Percentiles rank a stretch among this genome's conserved stretches.
Conservation (phyloP, 2,329 filamentous ascomycete species). For the Fusarium odoratissimum region DNA sequence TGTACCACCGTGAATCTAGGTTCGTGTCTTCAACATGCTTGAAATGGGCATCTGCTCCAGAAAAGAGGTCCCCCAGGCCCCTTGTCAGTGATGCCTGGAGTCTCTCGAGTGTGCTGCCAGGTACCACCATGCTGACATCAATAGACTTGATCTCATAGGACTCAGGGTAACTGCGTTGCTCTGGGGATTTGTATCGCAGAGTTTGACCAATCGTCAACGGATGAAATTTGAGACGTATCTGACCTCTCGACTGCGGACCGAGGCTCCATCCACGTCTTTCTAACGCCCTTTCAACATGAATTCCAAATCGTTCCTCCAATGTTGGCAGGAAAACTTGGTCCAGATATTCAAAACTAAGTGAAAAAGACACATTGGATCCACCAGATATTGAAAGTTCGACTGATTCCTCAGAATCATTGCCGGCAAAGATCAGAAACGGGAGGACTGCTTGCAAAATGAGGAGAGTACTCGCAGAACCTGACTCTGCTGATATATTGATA, state of each 20-base stretch:
- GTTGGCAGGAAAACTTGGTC: constrained; percentile 70
- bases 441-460: constrained; percentile 71
- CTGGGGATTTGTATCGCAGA: constrained; percentile 51
- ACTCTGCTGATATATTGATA: constrained; percentile 62
- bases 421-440: constrained; percentile 67
- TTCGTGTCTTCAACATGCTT: constrained; percentile 62
- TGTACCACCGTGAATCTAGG: constrained; percentile 63
- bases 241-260: constrained; percentile 56
- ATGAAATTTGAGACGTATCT: constrained; percentile 56
- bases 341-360: constrained; percentile 70
- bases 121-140: constrained; percentile 64
- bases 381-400: constrained; percentile 65
- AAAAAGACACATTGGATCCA: constrained; percentile 69
- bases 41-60: constrained; percentile 58
- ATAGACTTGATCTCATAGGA: constrained; percentile 57
- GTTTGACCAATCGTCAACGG: constrained; percentile 50
- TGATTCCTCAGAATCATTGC: constrained; percentile 55
- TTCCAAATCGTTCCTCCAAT: constrained; percentile 62
- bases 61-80: constrained; percentile 57
- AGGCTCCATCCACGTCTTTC: constrained; percentile 63
- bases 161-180: constrained; percentile 34
- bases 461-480: constrained; percentile 64
- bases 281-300: constrained; percentile 59
- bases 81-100: constrained; percentile 56
- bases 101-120: constrained; percentile 54